Base-by-base conservation (phyloP, 306 rosid species). In the Castanopsis chinensis region DNA sequence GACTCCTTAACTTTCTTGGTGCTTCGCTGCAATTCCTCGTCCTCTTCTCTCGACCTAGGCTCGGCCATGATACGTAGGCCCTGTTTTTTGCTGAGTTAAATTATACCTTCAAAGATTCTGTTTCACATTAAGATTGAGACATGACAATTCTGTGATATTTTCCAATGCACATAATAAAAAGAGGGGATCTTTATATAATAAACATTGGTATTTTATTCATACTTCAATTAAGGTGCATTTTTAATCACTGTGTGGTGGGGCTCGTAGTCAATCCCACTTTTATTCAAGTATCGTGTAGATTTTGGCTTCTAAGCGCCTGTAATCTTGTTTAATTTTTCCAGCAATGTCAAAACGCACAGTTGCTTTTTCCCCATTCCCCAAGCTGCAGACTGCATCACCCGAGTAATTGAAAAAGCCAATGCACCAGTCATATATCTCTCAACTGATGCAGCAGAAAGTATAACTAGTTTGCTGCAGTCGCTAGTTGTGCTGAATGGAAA, bases 321-420 rank as follows among this genome's bases (percentile, higher is more conserved):
- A 76, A 82, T 81, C 64, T 81, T 78, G 75, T 57, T 70, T 86
- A 53, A 28, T 85, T 79, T 80, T 83, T 77, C 0, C 97, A 95
- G 99, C 80, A 95, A 95, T 80, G 92, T 79, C 23, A 92, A 95
- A 61, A 87, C 78, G 61, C 92, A 87, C 60, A 92, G 99, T 80
- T 95, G 99, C 93, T 95, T 95, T 87, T 93, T 85, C 86, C 98
- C 99, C 83, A 90, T 95, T 83, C 99, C 99, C 74, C 98, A 95
- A 88, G 97, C 98, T 37, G 99, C 99, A 25, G 91, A 91, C 55
- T 95, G 99, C 96, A 83, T 93, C 70, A 59, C 63, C 75, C 86
- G 88, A 83, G 76, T 90, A 59, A 83, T 91, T 80, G 97, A 93
- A 76, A 88, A 87, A 80, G 92, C 92, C 0, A 86, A 88, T 78